A percentile compares a stretch with the other conserved stretches of the same genome.
These are phyloP conservation scores for Pezicula rhizophila DNA, from an alignment of 2,329 filamentous ascomycete genomes.

Conservation along the genomic window DNA sequence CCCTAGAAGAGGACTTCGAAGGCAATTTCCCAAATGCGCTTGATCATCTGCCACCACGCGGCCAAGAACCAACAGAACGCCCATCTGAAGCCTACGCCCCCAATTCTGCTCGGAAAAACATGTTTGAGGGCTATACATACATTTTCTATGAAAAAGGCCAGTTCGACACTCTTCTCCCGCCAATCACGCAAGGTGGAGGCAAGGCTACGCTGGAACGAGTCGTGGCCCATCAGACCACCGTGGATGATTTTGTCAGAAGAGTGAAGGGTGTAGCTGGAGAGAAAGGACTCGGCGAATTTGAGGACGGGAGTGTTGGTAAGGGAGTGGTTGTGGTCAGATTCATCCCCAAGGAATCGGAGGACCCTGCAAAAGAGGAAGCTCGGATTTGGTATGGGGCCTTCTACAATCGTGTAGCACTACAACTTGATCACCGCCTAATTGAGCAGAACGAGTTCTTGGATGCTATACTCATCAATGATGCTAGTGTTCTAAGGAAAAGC, in stretches of 20 bases:
- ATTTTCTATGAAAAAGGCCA: constrained; percentile 76
- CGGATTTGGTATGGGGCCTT: constrained; percentile 65
- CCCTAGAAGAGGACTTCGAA: constrained; percentile 75
- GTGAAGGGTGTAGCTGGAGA: constrained; percentile 70
- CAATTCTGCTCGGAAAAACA: constrained; percentile 53
- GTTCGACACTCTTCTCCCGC: constrained; percentile 66
- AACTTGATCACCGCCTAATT: constrained; percentile 74
- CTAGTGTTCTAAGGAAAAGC: constrained; percentile 62
- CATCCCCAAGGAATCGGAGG: constrained; percentile 28
- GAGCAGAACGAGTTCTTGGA: constrained; percentile 90
- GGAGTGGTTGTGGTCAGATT: constrained; percentile 77
- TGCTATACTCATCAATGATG: constrained; percentile 76
- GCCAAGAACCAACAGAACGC: constrained; percentile 67
- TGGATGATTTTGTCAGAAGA: constrained; percentile 72
- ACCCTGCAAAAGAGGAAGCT: constrained; percentile 44
- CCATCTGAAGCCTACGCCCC: constrained; percentile 67
- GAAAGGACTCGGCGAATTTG: constrained; percentile 61
- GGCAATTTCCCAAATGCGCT: constrained; percentile 70
- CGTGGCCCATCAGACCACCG: constrained; percentile 54
- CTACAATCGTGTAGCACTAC: constrained; percentile 60
- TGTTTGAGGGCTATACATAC: constrained; percentile 86
- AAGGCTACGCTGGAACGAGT: constrained; percentile 69
- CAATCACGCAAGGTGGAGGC: constrained; percentile 73
- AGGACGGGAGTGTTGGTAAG: constrained; percentile 56
- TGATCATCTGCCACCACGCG: constrained; percentile 65